Base-by-base conservation (phyloP, 2,329 filamentous ascomycete genomes). In the Corynespora cassiicola region DNA sequence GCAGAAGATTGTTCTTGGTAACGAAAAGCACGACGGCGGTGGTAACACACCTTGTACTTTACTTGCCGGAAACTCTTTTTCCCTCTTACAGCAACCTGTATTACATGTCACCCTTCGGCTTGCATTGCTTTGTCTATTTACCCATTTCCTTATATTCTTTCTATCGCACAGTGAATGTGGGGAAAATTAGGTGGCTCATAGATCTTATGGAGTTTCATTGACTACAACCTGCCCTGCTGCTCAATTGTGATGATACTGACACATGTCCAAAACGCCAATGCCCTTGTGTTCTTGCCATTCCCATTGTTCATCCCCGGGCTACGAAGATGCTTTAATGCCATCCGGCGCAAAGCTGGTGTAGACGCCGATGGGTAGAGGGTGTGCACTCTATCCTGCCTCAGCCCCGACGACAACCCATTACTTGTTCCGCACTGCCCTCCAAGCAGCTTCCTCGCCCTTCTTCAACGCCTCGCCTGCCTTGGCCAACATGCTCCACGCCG, bases 1-100 rank as follows among this genome's bases (percentile, higher is more conserved):
- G 61, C 51, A 43, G 63, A 71, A 70, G 65, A 71, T 72, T 75
- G 70, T 58, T 66, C 63, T 54, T 48, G 65, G 56, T 58, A 58
- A 65, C 56, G 62, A 65, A 68, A 68, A 68, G 65, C 64, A 67
- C 65, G 61, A 61, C 39, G 45, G 57, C 53, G 61, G 64, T 67
- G 61, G 56, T 64, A 55, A 63, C 32, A 64, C 66, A 65, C 65
- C 58, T 55, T 70, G 66, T 71, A 70, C 68, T 70, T 68, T 71
- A 70, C 58, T 51, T 65, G 56, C 64, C 62, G 54, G 50, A 48
- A 58, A 55, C 48, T 61, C 50, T 61, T 64, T 57, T 61, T 56
- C 54, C 50, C 47, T 42, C 49, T 52, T 47, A 53, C 38, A 52
- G 50, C 54, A 54, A 44, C 47, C 47, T 65, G 62, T 65, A 64